Conservation (phyloP, 352 stramenopile genomes). For the Globisporangium irregulare region DNA sequence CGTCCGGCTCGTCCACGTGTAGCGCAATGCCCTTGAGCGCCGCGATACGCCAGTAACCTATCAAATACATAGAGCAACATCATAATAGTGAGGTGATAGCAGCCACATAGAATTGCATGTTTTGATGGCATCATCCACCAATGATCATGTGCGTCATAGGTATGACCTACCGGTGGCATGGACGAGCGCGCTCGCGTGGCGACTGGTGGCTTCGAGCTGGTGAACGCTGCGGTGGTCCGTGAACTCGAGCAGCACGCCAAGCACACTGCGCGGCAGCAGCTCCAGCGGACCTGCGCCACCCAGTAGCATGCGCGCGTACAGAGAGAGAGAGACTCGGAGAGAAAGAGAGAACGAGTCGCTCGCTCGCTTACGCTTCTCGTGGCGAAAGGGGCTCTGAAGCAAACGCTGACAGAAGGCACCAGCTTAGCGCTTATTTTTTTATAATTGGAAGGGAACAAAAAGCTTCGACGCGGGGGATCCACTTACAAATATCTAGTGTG, state of each 20-base stretch:
- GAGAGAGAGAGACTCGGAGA: not conserved
- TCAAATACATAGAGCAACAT: not conserved
- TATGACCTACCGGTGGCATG: slow-evolving; percentile 12
- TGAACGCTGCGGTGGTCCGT: slow-evolving; percentile 27
- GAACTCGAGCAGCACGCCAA: slow-evolving; percentile 28
- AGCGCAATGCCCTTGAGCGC: slow-evolving; percentile 17
- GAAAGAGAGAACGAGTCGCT: not conserved
- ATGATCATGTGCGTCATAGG: not conserved
- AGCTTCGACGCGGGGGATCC: not conserved
- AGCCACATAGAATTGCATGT: not conserved
- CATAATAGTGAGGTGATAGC: not conserved
- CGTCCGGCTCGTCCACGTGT: slow-evolving; percentile 13
- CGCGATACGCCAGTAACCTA: slow-evolving; percentile 23
- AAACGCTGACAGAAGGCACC: not conserved
- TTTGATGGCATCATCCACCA: not conserved
- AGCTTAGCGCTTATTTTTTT: not conserved
- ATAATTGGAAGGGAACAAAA: not conserved
- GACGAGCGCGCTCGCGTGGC: slow-evolving; percentile 15
- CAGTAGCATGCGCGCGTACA: not conserved
- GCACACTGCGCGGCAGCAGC: slow-evolving; percentile 27
- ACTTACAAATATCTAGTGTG: slow-evolving; percentile 7
- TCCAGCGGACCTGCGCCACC: slow-evolving; percentile 4
- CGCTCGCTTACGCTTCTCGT: slow-evolving; percentile 24
- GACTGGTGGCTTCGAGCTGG: slow-evolving; percentile 20
- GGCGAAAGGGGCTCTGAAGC: slow-evolving; percentile 18